These are phyloP conservation scores for Teratosphaeria epicoccoides DNA, from an alignment of 2,329 filamentous ascomycete genomes.

Conservation along the genomic window DNA sequence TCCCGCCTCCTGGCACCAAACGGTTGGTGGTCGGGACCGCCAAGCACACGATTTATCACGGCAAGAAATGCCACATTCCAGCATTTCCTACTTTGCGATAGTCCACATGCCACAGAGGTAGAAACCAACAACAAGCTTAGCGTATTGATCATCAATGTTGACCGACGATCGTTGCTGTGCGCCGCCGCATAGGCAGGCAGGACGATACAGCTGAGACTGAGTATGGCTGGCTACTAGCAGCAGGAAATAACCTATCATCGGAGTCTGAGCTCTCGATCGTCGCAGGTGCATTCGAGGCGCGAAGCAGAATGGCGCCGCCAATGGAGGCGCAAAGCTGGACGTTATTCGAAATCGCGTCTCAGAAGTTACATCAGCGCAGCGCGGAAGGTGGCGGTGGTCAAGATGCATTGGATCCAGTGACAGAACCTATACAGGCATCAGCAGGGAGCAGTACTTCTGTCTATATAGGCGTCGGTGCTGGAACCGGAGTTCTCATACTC, in stretches of 20 bases:
- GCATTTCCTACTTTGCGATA: not conserved
- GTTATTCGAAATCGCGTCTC: not conserved
- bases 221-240: not conserved
- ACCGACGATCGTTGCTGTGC: not conserved
- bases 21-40: not conserved
- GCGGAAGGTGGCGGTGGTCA: not conserved
- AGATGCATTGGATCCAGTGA: constrained; percentile 7
- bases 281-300: not conserved
- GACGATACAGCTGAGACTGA: not conserved
- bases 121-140: not conserved
- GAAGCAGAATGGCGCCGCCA: not conserved
- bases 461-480: constrained; percentile 20
- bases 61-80: not conserved
- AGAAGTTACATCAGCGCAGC: not conserved
- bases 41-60: not conserved
- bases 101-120: not conserved
- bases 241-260: not conserved
- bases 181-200: not conserved
- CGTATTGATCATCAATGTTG: not conserved
- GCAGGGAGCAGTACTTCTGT: constrained; percentile 7
- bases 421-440: constrained; percentile 4
- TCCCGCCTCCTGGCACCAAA: not conserved
- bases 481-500: constrained; percentile 18
- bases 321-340: not conserved
- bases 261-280: not conserved